Evolutionary conservation across 2,329 filamentous ascomycete genomes (phyloP), one percentile per base, ranked within the genome.

Genomic region (Alternaria sp.): DNA sequence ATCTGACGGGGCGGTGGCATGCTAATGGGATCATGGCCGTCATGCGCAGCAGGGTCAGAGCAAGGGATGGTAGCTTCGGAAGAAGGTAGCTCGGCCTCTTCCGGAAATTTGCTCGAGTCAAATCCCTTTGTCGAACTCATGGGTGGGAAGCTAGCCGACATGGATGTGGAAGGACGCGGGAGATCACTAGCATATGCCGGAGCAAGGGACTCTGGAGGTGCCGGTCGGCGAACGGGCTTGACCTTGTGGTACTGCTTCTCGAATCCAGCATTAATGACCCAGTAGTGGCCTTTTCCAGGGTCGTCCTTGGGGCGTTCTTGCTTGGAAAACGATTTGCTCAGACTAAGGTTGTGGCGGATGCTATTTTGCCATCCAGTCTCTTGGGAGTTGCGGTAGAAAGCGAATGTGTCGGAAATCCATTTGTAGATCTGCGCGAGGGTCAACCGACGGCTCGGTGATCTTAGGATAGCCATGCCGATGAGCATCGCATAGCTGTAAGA

Each of bases 281-380:
- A 98, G 83, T 98, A 98, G 80, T 97, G 95, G 46, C 96, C 96
- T 81, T 98, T 98, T 73, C 96, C 96, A 4, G 95, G 94, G 74
- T 98, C 96, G 77, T 97, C 94, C 84, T 98, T 98, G 61, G 94
- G 93, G 62, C 96, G 88, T 80, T 97, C 94, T 76, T 97, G 91
- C 83, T 98, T 98, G 78, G 94, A 90, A 76, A 98, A 98, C 50
- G 92, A 93, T 82, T 98, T 98, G 85, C 97, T 97, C 47, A 99
- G 85, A 76, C 94, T 97, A 32, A 99, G 88, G 73, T 99, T 99
- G 81, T 99, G 96, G 32, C 96, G 91, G 79, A 99, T 99, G 83
- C 96, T 98, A 81, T 99, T 99, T 81, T 98, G 95, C 96, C 96
- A 99, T 67, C 96, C 95, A 11, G 92, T 89, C 73, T 97, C 93